Evolutionary conservation across 352 stramenopile genomes (phyloP), one percentile per base, ranked within the genome.

Genomic region (Globisporangium iwayamae): DNA sequence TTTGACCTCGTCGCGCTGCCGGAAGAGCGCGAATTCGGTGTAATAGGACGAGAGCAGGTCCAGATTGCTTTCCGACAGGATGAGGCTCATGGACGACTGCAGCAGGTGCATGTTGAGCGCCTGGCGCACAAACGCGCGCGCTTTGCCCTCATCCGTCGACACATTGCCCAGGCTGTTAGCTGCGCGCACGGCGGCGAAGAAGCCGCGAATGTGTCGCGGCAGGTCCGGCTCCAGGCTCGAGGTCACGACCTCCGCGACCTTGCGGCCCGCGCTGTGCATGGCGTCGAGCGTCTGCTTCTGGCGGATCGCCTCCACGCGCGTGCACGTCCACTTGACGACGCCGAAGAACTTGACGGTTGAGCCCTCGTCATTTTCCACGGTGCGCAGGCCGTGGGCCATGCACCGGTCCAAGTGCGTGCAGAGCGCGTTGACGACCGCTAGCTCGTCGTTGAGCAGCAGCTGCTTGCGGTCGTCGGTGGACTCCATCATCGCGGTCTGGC

Each of bases 261-360:
- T 73, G 28, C 67, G 80, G 47, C 62, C 73, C 8, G 48, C 65
- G 18, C 70, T 71, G n/a, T 86, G 79, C 76, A 91, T 88, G 46
- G 75, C 80, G 20, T 88, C 71, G 45, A 90, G 63, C 70, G 85
- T 72, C 58, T 90, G 85, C 56, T 80, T 79, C 69, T 87, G 76
- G 22, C 82, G 78, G 48, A 93, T 81, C 14, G 83, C 79, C 63
- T 89, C 83, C 43, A 94, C 76, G 41, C 85, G 73, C 32, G 85
- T 90, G 71, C 83, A 94, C 13, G 83, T 92, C 85, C 85, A 94
- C 71, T 94, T 94, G 64, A 90, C 79, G 4, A 92, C 74, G 18
- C 85, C 85, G 52, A 93, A 94, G 71, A 93, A 94, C 60, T 94
- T 90, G 70, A 94, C 85, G 2, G 81, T 91, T 38, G 81, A 74